Evolutionary conservation across 371 early-diverging fungal genomes (phyloP), one percentile per base, ranked within the genome.

Genomic region (Mycotypha africana): DNA sequence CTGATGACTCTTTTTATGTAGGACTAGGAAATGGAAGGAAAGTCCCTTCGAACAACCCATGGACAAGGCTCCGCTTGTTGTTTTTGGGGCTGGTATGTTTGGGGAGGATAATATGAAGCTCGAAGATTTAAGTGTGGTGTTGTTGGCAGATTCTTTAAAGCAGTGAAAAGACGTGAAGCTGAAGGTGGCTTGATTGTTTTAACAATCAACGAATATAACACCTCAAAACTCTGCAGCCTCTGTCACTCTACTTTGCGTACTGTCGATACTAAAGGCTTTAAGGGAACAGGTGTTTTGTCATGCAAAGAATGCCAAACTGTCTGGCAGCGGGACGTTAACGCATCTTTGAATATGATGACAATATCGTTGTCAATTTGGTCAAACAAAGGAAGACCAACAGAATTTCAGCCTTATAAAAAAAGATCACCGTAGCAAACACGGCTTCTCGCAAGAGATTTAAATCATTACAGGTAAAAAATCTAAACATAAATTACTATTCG

Each of bases 251-350:
- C 24, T 23, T 26, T 21, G 38, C 35, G 34, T 14, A 2, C 3
- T 3, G 14, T 41, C 5, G 15, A 28, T 8, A 45, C 36, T 12
- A 1, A 14, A n/a, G 22, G 15, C 25, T 28, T 47, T 12, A 38
- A 36, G 20, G 46, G 20, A n/a, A 14, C 28, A 32, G 32, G 50
- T 35, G 42, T 56, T 23, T 15, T 50, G 17, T 30, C 17, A 1
- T 57, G 45, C n/a, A 32, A 36, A 14, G 15, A 43, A 38, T 48
- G 49, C 34, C 12, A 25, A 2, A 49, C 28, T 11, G 41, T 46
- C 26, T 56, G 50, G 51, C 41, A 56, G 10, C 32, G 47, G 24
- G 50, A 46, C 25, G 6, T 42, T 32, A 42, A 56, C 19, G 37
- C 56, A 23, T 23, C 47, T 2, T 44, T 33, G n/a, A 38, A 56